Evolutionary conservation across 1,139 yeast species (phyloP).

Genomic region (Groenewaldozyma sp.): DNA sequence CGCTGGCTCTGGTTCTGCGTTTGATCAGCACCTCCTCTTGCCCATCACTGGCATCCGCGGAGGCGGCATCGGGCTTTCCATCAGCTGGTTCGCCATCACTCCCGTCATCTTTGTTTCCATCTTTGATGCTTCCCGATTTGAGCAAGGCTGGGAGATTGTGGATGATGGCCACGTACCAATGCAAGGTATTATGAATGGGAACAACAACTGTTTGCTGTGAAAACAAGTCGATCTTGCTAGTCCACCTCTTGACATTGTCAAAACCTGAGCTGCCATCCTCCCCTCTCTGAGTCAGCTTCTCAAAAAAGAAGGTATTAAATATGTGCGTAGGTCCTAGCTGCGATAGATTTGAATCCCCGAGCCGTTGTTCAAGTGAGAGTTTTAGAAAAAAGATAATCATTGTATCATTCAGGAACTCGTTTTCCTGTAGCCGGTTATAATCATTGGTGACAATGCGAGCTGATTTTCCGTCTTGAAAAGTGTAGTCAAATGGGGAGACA

Average conservation of each 20-base stretch:
- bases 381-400: constrained; percentile 33
- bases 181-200: constrained; percentile 66
- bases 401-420: constrained; percentile 36
- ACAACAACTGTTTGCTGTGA: constrained; percentile 54
- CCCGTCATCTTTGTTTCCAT: background rate
- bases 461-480: constrained; percentile 23
- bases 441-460: constrained; percentile 26
- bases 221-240: constrained; percentile 58
- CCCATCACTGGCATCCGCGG: background rate
- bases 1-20: constrained; percentile 3
- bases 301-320: constrained; percentile 78
- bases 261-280: constrained; percentile 36
- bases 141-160: constrained; percentile 22
- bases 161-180: constrained; percentile 71
- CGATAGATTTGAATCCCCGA: constrained; percentile 6
- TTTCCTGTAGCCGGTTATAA: constrained; percentile 28
- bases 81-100: no score
- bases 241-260: constrained; percentile 69
- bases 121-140: no score
- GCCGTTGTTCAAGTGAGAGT: constrained; percentile 14
- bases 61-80: background rate
- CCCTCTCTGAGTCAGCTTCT: constrained; percentile 40
- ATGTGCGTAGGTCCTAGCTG: constrained; percentile 39
- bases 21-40: constrained; percentile 6
- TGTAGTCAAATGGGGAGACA: constrained; percentile 12